Evolutionary conservation across 2,329 filamentous ascomycete genomes (phyloP).

Genomic region (Penicillium rolfsii): DNA sequence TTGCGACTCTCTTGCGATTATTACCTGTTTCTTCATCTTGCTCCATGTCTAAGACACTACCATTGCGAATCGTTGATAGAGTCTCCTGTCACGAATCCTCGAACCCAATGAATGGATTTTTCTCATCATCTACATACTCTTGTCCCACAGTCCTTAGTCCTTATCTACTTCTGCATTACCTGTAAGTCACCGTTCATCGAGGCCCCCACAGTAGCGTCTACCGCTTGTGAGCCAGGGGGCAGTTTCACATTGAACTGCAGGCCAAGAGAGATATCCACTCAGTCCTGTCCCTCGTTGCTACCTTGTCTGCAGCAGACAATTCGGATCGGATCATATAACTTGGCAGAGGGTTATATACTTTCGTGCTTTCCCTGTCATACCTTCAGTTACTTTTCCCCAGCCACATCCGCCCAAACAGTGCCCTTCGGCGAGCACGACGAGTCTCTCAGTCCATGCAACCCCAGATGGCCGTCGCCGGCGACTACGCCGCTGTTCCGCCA

Average conservation of each 20-base stretch:
- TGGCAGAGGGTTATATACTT: not conserved
- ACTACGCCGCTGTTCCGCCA: constrained; percentile 21
- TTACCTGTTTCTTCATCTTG: constrained; percentile 8
- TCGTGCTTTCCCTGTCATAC: not conserved
- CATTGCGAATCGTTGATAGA: constrained; percentile 18
- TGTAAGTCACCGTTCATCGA: not conserved
- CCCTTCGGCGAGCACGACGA: not conserved
- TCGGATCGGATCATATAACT: constrained; percentile 11
- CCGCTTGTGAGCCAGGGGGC: not conserved
- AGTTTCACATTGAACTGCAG: constrained; percentile 8
- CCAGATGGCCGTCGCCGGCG: not conserved
- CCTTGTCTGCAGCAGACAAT: constrained; percentile 6
- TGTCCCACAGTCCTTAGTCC: not conserved
- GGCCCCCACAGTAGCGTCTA: constrained; percentile 2
- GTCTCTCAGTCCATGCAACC: not conserved
- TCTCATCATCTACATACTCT: constrained; percentile 4
- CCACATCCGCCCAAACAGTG: not conserved
- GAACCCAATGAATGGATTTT: constrained; percentile 17
- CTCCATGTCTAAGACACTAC: not conserved
- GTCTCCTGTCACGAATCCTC: constrained; percentile 11
- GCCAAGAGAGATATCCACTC: constrained; percentile 20
- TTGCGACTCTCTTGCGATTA: constrained; percentile 10
- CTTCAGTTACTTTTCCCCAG: not conserved
- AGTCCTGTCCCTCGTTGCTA: not conserved
- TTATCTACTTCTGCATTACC: not conserved